These are phyloP conservation scores for Wickerhamiella bombiphila DNA, from an alignment of 805 yeast genomes.

Conservation along the genomic window DNA sequence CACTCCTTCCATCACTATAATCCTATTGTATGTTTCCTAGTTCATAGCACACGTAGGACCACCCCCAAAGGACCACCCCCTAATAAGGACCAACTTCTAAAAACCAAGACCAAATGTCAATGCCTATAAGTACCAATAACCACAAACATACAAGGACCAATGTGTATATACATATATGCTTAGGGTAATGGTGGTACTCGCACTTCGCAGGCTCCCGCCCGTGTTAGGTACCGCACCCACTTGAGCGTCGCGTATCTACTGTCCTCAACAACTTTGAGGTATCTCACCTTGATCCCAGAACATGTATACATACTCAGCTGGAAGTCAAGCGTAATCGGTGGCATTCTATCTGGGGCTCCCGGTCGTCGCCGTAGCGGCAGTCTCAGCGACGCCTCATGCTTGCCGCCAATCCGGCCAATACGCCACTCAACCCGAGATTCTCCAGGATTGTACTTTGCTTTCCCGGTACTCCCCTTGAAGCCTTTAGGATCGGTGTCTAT, in stretches of 20 bases:
- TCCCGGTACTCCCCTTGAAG: conserved; percentile 38
- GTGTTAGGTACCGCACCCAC: conserved; percentile 72
- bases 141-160: too few relatives aligned
- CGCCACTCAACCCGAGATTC: conserved; percentile 57
- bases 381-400: conserved; percentile 44
- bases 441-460: conserved; percentile 51
- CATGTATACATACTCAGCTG: conserved; percentile 58
- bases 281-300: conserved; percentile 62
- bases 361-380: conserved; percentile 2
- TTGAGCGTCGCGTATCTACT: conserved; percentile 57
- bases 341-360: conserved; percentile 30
- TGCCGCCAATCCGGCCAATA: conserved; percentile 52
- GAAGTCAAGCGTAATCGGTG: conserved; percentile 63
- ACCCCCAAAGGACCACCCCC: too few relatives aligned
- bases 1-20: too few relatives aligned
- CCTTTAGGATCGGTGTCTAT: conserved; percentile 33
- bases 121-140: too few relatives aligned
- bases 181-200: conserved; percentile 31
- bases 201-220: conserved; percentile 69
- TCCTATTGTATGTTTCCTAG: too few relatives aligned
- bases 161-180: too few relatives aligned
- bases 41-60: too few relatives aligned
- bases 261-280: conserved; percentile 48
- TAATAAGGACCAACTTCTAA: too few relatives aligned
- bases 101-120: too few relatives aligned